Evolutionary conservation across 2,329 filamentous ascomycete species (phyloP).

Genomic region (Talaromyces sp.): DNA sequence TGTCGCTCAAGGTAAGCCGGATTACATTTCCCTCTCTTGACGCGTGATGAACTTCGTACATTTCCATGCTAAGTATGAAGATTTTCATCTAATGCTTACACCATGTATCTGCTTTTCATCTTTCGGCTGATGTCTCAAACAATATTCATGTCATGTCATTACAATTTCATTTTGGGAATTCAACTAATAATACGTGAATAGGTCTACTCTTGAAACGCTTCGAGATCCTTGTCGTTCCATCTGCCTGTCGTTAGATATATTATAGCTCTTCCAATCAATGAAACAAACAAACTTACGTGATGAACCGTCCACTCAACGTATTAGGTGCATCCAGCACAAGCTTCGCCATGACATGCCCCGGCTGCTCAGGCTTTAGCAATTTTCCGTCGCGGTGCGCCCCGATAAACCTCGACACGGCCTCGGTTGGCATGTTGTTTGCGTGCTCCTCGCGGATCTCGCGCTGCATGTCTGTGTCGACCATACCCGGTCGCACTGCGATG

Average conservation of each 20-base stretch:
- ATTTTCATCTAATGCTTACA: constrained; percentile 33
- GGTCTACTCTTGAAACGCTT: constrained; percentile 36
- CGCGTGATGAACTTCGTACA: constrained; percentile 49
- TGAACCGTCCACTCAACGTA: constrained; percentile 69
- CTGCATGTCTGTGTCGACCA: constrained; percentile 89
- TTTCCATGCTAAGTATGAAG: constrained; percentile 63
- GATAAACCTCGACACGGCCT: constrained; percentile 31
- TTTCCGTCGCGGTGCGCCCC: constrained; percentile 64
- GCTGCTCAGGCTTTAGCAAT: constrained; percentile 75
- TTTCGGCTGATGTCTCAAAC: constrained; percentile 52
- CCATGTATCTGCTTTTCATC: constrained; percentile 60
- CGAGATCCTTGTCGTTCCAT: constrained; percentile 42
- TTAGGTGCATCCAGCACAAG: constrained; percentile 62
- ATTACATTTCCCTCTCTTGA: constrained; percentile 16
- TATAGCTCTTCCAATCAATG: not conserved
- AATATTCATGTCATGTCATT: constrained; percentile 15
- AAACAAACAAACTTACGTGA: constrained; percentile 35
- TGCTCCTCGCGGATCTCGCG: constrained; percentile 71
- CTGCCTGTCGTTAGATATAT: constrained; percentile 19
- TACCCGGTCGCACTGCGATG: constrained; percentile 69
- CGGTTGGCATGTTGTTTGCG: constrained; percentile 53
- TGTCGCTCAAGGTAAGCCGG: constrained; percentile 15
- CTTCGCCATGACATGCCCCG: constrained; percentile 79
- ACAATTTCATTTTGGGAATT: not conserved
- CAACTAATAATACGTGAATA: constrained; percentile 3